Percentiles rank a stretch among this genome's conserved stretches.
Conservation (phyloP, 208 protist genomes). For the Crithidia bombi region DNA sequence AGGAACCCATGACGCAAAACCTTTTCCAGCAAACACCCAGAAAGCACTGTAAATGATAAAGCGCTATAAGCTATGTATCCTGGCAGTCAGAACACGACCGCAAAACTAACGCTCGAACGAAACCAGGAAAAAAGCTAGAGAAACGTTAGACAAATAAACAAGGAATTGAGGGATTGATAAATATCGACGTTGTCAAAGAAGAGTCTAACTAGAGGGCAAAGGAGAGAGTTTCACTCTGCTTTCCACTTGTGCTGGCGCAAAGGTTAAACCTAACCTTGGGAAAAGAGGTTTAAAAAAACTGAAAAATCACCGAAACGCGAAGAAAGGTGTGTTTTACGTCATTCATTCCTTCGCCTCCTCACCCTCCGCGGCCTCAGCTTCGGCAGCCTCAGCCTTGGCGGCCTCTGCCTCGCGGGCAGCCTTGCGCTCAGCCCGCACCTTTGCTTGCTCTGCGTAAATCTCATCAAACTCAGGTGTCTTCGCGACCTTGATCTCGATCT, state of each 20-base stretch:
- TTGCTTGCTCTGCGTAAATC: constrained; percentile 54
- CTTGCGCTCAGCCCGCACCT: constrained; percentile 41
- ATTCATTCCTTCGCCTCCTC: constrained; percentile 14
- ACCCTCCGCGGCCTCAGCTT: neutral
- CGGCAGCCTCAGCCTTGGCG: constrained; percentile 12
- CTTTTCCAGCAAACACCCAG: constrained; percentile 14
- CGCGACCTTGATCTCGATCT: constrained; percentile 51
- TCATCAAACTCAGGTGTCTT: constrained; percentile 50
- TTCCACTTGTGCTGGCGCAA: neutral
- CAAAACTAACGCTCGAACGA: constrained; percentile 14
- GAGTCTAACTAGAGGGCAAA: constrained; percentile 10
- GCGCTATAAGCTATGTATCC: constrained; percentile 15
- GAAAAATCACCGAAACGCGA: constrained; percentile 12
- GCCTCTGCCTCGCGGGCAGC: constrained; percentile 41
- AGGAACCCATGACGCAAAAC: constrained; percentile 1
- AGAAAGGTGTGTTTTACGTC: neutral
- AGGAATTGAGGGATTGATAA: constrained; percentile 6
- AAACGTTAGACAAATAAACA: constrained; percentile 12
- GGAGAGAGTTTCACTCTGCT: constrained; percentile 1
- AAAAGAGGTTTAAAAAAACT: constrained; percentile 18
- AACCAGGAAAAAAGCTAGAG: constrained; percentile 13
- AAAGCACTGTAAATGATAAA: constrained; percentile 21
- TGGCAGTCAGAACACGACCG: constrained; percentile 22
- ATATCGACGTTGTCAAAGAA: constrained; percentile 17
- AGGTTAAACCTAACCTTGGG: constrained; percentile 5